Conservation (phyloP, 139 green algal genomes). For the Haematococcus lacustris region DNA sequence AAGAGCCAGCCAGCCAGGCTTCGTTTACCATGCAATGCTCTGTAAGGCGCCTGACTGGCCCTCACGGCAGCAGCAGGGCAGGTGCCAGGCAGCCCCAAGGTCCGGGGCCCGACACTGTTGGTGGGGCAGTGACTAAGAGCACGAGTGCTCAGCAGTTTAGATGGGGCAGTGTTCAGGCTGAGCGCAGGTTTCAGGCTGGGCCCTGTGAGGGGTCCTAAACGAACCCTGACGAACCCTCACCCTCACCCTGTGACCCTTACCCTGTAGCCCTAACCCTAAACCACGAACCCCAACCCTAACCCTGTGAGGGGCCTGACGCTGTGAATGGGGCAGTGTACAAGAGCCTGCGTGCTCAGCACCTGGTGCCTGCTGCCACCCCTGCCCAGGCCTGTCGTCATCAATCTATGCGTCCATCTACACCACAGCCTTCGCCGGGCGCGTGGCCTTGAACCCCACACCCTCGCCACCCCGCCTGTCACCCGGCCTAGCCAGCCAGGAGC, state of each 20-base stretch:
- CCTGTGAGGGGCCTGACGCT: no score
- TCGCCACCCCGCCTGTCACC: background rate
- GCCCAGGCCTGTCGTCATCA: conserved; percentile 40
- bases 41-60: no score
- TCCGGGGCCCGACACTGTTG: no score
- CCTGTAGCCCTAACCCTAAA: background rate
- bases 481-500: background rate
- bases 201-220: background rate
- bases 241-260: background rate
- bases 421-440: conserved; percentile 3
- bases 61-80: no score
- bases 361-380: background rate
- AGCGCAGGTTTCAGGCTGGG: no score
- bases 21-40: no score
- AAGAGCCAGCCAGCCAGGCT: no score
- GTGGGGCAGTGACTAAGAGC: no score
- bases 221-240: background rate
- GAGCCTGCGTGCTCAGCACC: background rate
- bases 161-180: no score
- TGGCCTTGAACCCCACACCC: background rate
- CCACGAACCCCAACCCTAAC: background rate
- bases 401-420: conserved; percentile 55
- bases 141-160: no score
- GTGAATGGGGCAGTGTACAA: background rate
- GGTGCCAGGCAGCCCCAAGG: no score